Percentiles rank a stretch among this genome's conserved stretches.
Conservation (phyloP, 1,139 yeast genomes). For the Debaryomycetaceae sp. region DNA sequence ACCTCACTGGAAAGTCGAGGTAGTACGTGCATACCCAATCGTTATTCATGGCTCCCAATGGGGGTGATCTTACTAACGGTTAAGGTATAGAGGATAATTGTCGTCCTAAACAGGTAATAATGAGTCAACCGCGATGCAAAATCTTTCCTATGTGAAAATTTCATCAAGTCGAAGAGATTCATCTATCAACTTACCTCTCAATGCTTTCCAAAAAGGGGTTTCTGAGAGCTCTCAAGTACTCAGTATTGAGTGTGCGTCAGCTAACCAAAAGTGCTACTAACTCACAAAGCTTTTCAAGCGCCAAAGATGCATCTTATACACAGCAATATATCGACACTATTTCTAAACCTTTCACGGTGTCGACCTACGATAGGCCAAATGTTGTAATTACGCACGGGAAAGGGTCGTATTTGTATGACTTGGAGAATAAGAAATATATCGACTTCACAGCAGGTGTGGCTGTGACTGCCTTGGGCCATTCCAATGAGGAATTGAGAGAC, state of each 20-base stretch:
- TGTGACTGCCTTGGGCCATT: constrained; percentile 91
- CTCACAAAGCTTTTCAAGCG: constrained; percentile 7
- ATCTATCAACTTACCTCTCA: background rate
- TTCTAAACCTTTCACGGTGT: constrained; percentile 60
- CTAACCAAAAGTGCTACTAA: background rate
- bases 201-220: background rate
- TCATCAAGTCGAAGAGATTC: background rate
- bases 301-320: constrained; percentile 19
- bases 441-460: constrained; percentile 97
- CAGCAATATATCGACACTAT: constrained; percentile 33
- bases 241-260: background rate
- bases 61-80: too few relatives aligned
- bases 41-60: too few relatives aligned
- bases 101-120: constrained; percentile 23
- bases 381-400: constrained; percentile 67
- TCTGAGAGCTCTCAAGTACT: background rate
- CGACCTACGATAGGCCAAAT: constrained; percentile 80
- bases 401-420: constrained; percentile 73
- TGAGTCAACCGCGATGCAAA: constrained; percentile 40
- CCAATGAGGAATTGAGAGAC: constrained; percentile 67
- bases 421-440: constrained; percentile 71
- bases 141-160: constrained; percentile 12
- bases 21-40: too few relatives aligned
- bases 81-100: background rate
- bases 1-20: too few relatives aligned